A percentile compares a stretch with the other conserved stretches of the same genome.
These are phyloP conservation scores for Ceratobasidium sp. DNA, from an alignment of 1,284 basidiomycete species.

Conservation along the genomic window DNA sequence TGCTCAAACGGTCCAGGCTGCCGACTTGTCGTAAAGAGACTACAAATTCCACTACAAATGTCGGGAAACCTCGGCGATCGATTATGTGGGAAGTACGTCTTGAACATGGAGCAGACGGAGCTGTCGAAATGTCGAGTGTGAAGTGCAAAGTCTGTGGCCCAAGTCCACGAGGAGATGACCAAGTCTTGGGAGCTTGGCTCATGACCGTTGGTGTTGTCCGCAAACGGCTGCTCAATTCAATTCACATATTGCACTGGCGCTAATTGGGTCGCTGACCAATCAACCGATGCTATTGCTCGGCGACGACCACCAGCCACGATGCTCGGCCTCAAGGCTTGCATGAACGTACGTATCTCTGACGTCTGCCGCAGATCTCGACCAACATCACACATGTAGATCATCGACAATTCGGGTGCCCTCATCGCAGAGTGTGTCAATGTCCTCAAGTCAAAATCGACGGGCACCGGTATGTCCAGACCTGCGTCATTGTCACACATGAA, in stretches of 20 bases:
- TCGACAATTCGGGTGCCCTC: conserved; percentile 98
- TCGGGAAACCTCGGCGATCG: conserved; percentile 30
- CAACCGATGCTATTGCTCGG: neutral
- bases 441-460: conserved; percentile 88
- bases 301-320: conserved; percentile 53
- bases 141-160: neutral
- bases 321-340: conserved; percentile 92
- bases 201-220: neutral
- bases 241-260: conserved; percentile 6
- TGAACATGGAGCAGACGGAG: neutral
- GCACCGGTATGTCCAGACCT: conserved; percentile 64
- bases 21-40: neutral
- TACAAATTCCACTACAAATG: conserved; percentile 28
- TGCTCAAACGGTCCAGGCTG: neutral
- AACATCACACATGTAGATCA: conserved; percentile 86
- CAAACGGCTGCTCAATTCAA: neutral
- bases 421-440: conserved; percentile 97
- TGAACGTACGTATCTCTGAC: conserved; percentile 71
- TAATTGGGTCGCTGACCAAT: neutral
- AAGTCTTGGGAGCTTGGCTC: neutral
- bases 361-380: conserved; percentile 52
- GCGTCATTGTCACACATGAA: neutral
- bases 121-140: neutral
- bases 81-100: conserved; percentile 1
- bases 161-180: neutral